Evolutionary conservation across 495 filamentous ascomycete species (phyloP), one percentile per base, ranked within the genome.

Genomic region (Geopyxis carbonaria): DNA sequence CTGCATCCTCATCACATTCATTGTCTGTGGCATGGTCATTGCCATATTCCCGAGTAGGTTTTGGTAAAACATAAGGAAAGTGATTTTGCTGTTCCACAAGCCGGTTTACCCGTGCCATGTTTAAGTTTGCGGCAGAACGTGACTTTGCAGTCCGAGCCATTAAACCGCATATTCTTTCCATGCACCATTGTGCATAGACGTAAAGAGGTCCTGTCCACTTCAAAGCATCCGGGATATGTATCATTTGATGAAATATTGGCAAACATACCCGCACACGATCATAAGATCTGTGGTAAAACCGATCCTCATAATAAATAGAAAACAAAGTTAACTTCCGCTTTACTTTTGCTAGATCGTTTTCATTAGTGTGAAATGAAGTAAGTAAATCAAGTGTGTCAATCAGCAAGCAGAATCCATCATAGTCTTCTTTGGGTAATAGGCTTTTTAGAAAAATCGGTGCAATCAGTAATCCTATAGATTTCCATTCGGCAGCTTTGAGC

Each of bases 161-260:
- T n/a, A 31, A 45, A 1, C 45, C 36, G 25, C 45, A 48, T 2
- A 34, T 9, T 1, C 42, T 7, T 20, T 48, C 45, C 35, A 48
- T 45, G 0, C 19, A n/a, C 45, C 45, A 47, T 24, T 47, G 35
- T 2, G 25, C 34, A 14, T 44, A 45, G 10, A 47, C 45, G 18
- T 27, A 35, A 21, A 34, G 27, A 2, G 45, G 41, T 0, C 45
- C 42, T 22, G 31, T 22, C 25, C 19, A 38, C 1, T 9, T 10
- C 2, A 47, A n/a, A 3, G 27, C 40, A 5, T 40, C 16, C 3
- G 40, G 20, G 0, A 47, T 36, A 22, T 47, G 41, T 3, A 37
- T 8, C 1, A 44, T 10, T 15, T 44, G 34, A n/a, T n/a, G n/a
- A n/a, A n/a, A n/a, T n/a, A n/a, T n/a, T n/a, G n/a, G n/a, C n/a